Percentiles rank a stretch among this genome's conserved stretches.
phyloP scores from a whole-genome alignment of 83 land plant species.

The Larix sibirica region DNA sequence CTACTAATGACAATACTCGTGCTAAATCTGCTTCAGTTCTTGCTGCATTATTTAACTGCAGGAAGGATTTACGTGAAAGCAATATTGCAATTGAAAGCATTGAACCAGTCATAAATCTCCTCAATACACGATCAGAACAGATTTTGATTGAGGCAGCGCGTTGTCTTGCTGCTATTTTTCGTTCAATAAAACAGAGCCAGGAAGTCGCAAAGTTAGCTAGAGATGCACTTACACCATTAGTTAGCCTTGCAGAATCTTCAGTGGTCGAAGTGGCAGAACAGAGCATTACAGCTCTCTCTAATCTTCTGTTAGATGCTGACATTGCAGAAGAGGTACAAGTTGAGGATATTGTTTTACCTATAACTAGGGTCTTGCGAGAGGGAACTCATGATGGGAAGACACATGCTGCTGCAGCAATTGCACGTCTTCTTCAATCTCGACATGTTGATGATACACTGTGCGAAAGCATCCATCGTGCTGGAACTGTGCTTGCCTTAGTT shows the following conservation, averaged over 20 bases:
- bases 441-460: constrained; percentile 57
- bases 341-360: constrained; percentile 83
- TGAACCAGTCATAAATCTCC: constrained; percentile 58
- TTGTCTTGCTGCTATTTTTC: constrained; percentile 93
- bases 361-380: constrained; percentile 82
- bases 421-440: constrained; percentile 70
- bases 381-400: constrained; percentile 81
- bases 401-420: constrained; percentile 92
- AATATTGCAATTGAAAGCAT: constrained; percentile 68
- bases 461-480: constrained; percentile 83
- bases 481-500: constrained; percentile 87
- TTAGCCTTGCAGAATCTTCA: constrained; percentile 68
- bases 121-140: constrained; percentile 61
- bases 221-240: constrained; percentile 67
- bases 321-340: constrained; percentile 64
- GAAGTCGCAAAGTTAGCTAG: constrained; percentile 72
- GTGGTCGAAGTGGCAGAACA: constrained; percentile 80
- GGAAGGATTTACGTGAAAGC: constrained; percentile 94
- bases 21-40: constrained; percentile 93
- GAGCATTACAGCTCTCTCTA: constrained; percentile 81
- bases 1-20: constrained; percentile 78
- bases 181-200: constrained; percentile 70
- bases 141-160: constrained; percentile 71
- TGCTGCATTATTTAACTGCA: constrained; percentile 69
- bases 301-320: constrained; percentile 82